A percentile compares a stretch with the other conserved stretches of the same genome.
Evolutionary conservation across 108 stramenopile species (phyloP).

Genomic region (Cyclotella baltica): DNA sequence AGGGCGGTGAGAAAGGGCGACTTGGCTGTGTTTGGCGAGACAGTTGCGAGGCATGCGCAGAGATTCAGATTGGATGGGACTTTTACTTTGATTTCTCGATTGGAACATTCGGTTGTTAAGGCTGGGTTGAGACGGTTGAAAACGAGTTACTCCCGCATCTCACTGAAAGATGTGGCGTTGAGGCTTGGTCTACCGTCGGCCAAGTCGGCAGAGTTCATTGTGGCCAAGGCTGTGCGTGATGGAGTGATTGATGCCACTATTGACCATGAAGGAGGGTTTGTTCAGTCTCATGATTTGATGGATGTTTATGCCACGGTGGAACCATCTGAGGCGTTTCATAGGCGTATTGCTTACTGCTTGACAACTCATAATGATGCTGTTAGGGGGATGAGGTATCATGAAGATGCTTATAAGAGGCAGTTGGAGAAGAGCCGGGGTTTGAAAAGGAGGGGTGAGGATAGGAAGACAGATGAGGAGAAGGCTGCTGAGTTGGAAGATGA

Average conservation of each 20-base stretch:
- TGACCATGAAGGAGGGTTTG: constrained; percentile 92
- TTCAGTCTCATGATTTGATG: constrained; percentile 91
- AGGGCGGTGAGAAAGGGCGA: constrained; percentile 97
- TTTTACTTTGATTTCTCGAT: constrained; percentile 91
- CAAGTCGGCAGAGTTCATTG: constrained; percentile 94
- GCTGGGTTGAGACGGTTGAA: constrained; percentile 96
- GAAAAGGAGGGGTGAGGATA: constrained; percentile 75
- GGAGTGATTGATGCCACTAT: constrained; percentile 99
- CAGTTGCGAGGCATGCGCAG: constrained; percentile 71
- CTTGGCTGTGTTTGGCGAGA: constrained; percentile 84
- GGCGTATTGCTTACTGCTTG: constrained; percentile 97
- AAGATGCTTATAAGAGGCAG: constrained; percentile 95
- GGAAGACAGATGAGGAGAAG: constrained; percentile 92
- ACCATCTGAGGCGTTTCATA: constrained; percentile 97
- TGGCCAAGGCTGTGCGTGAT: constrained; percentile 98
- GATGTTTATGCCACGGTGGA: constrained; percentile 98
- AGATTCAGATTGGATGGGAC: constrained; percentile 88
- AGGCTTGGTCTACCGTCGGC: constrained; percentile 88
- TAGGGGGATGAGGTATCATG: constrained; percentile 95
- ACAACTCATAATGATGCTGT: constrained; percentile 99
- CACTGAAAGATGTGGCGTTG: constrained; percentile 92
- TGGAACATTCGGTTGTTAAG: constrained; percentile 98
- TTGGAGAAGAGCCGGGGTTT: constrained; percentile 85
- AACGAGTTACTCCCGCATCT: constrained; percentile 79
- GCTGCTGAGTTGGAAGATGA: constrained; percentile 89